phyloP scores from a whole-genome alignment of 2,329 filamentous ascomycete genomes.

The Diaporthe citrichinensis region DNA sequence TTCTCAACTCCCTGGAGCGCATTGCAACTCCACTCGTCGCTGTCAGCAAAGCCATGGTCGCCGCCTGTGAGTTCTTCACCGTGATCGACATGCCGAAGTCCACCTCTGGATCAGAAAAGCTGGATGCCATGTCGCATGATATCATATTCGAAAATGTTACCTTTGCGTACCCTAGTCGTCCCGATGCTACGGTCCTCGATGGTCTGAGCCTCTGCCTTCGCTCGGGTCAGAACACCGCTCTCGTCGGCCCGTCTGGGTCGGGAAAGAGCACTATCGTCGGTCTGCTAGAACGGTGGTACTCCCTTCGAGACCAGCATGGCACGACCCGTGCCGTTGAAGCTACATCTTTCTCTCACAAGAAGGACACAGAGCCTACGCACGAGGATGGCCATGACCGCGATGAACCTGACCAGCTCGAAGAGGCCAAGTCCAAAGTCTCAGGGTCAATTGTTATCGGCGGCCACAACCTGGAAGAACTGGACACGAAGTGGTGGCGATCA shows the following conservation, averaged over 20 bases:
- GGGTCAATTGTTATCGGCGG: neutral
- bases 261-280: conserved; percentile 86
- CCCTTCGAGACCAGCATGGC: neutral
- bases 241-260: conserved; percentile 85
- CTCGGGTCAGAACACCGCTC: conserved; percentile 81
- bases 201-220: conserved; percentile 65
- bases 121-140: conserved; percentile 58
- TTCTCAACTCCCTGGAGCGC: conserved; percentile 68
- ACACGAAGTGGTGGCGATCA: conserved; percentile 70
- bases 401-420: conserved; percentile 61
- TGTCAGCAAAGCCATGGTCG: conserved; percentile 67
- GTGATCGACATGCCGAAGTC: conserved; percentile 62
- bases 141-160: conserved; percentile 74
- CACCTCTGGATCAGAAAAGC: conserved; percentile 53
- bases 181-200: conserved; percentile 62
- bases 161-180: conserved; percentile 74
- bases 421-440: conserved; percentile 50
- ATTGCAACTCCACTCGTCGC: conserved; percentile 70
- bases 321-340: neutral
- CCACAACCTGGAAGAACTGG: conserved; percentile 57
- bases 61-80: conserved; percentile 69
- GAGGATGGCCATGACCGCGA: conserved; percentile 49
- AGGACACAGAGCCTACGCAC: neutral
- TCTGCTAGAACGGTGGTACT: conserved; percentile 79
- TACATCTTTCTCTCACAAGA: neutral